Evolutionary conservation across 108 stramenopile species (phyloP).

Genomic region (Stephanodiscus triporus): DNA sequence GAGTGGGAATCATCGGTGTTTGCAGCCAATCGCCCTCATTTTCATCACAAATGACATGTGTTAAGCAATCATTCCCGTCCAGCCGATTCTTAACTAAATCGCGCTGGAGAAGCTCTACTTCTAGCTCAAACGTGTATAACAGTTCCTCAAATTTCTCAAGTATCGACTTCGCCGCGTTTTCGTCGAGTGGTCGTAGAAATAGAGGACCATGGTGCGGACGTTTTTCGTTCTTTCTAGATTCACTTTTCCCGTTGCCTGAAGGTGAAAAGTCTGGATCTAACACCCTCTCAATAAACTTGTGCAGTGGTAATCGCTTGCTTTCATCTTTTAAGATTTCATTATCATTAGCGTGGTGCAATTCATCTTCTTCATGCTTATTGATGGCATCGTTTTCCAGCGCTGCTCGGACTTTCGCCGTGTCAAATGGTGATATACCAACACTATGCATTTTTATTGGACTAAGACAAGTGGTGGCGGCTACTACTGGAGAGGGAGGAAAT

Average conservation of each 20-base stretch:
- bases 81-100: background rate
- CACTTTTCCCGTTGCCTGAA: background rate
- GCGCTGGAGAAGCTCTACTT: slow-evolving; percentile 5
- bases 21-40: background rate
- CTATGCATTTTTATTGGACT: slow-evolving; percentile 1
- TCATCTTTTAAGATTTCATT: background rate
- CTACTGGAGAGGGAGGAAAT: slow-evolving; percentile 11
- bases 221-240: background rate
- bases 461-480: background rate
- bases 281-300: no score
- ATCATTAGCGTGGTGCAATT: background rate
- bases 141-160: background rate
- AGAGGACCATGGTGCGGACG: background rate
- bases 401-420: slow-evolving; percentile 26
- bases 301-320: background rate
- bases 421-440: slow-evolving; percentile 30
- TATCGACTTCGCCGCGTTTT: background rate
- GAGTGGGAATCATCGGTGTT: background rate
- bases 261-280: background rate
- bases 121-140: slow-evolving; percentile 7
- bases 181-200: background rate
- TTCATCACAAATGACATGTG: background rate
- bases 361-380: background rate
- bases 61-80: background rate
- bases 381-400: slow-evolving; percentile 12